Evolutionary conservation across 2,329 filamentous ascomycete genomes (phyloP).

Genomic region (Diaporthe vexans): DNA sequence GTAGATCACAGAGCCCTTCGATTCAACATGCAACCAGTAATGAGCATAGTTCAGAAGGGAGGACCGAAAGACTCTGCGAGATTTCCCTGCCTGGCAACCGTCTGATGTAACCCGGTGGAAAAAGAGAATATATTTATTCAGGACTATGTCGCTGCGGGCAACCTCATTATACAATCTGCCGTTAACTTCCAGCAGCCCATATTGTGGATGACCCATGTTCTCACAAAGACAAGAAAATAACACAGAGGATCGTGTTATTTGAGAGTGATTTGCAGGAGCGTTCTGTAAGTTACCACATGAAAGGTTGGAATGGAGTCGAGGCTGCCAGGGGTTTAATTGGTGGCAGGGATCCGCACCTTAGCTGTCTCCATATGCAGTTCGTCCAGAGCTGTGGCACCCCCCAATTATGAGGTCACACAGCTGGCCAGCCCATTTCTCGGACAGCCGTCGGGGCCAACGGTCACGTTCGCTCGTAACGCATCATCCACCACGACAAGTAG

Average conservation of each 20-base stretch:
- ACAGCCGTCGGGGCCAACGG: slow-evolving; percentile 12
- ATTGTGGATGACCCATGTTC: neutral
- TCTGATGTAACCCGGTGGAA: too few relatives aligned
- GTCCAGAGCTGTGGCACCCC: slow-evolving; percentile 15
- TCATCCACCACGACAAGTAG: slow-evolving; percentile 13
- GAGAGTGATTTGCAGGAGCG: neutral
- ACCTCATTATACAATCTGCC: neutral
- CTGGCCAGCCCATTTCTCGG: slow-evolving; percentile 18
- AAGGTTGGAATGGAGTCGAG: neutral
- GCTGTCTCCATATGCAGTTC: slow-evolving; percentile 13
- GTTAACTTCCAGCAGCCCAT: neutral
- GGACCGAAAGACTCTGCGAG: neutral
- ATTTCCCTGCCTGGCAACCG: too few relatives aligned
- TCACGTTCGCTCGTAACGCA: slow-evolving; percentile 19
- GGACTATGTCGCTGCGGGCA: neutral
- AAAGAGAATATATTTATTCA: neutral
- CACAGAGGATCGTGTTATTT: neutral
- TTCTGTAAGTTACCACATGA: neutral
- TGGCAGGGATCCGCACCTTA: slow-evolving; percentile 7
- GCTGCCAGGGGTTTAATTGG: slow-evolving; percentile 17
- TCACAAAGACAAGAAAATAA: neutral
- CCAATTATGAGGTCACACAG: slow-evolving; percentile 32
- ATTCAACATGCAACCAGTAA: too few relatives aligned
- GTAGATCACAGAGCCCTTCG: too few relatives aligned
- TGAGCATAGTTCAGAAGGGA: neutral